Percentiles rank a stretch among this genome's conserved stretches.
Conservation (phyloP, 164 flowering plant species). For the Saururus chinensis region DNA sequence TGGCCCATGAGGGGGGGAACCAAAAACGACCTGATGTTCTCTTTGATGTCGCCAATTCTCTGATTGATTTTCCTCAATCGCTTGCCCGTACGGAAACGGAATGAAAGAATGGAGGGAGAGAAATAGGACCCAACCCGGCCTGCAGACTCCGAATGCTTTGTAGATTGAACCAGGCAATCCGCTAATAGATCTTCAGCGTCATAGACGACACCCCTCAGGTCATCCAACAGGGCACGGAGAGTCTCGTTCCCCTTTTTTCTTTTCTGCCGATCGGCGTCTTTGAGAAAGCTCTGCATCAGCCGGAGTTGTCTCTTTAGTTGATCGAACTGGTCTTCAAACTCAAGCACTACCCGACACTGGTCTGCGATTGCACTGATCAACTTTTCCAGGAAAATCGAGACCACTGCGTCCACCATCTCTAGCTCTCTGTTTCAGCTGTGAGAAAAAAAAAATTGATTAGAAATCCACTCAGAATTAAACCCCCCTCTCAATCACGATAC, state of each 20-base stretch:
- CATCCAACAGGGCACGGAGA: background rate
- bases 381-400: constrained; percentile 1
- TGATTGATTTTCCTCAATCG: constrained; percentile 29
- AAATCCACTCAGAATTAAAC: too few relatives aligned
- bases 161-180: constrained; percentile 1
- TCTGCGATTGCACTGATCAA: background rate
- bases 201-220: constrained; percentile 5
- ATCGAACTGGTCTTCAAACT: constrained; percentile 6
- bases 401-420: constrained; percentile 7
- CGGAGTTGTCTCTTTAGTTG: constrained; percentile 4
- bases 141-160: background rate
- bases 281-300: constrained; percentile 10
- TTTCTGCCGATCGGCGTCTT: constrained; percentile 5
- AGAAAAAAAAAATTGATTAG: too few relatives aligned
- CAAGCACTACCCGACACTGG: background rate
- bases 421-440: too few relatives aligned
- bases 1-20: constrained; percentile 13
- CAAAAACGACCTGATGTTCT: constrained; percentile 20
- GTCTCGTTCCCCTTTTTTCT: constrained; percentile 2
- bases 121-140: constrained; percentile 4
- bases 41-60: constrained; percentile 17
- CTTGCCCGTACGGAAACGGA: constrained; percentile 18
- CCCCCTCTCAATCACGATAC: too few relatives aligned
- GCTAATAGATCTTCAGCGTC: constrained; percentile 10
- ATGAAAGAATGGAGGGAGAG: constrained; percentile 15